A percentile compares a stretch with the other conserved stretches of the same genome.
phyloP scores from a whole-genome alignment of 768 basidiomycete species.

The Pholiota conissans region DNA sequence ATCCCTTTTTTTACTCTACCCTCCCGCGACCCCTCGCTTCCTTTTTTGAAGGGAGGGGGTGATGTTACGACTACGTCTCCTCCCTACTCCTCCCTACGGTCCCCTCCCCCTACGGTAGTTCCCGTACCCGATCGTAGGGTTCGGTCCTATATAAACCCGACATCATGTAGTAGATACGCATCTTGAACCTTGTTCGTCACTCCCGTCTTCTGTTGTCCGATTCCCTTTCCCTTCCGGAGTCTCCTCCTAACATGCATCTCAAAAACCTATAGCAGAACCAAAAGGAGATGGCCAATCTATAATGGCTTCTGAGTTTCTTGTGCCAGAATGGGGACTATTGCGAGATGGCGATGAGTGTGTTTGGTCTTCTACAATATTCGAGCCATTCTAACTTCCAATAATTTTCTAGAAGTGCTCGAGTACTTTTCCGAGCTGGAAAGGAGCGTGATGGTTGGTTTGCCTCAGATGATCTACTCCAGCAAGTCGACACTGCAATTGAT shows the following conservation, averaged over 20 bases:
- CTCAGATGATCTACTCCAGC: slow-evolving; percentile 21
- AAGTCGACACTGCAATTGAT: slow-evolving; percentile 28
- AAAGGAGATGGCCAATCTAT: slow-evolving; percentile 38
- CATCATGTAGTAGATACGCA: no score
- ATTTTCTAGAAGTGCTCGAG: not conserved
- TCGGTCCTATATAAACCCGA: no score
- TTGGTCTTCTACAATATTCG: not conserved
- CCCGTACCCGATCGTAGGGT: no score
- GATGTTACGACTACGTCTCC: no score
- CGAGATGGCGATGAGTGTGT: slow-evolving; percentile 19
- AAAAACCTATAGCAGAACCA: slow-evolving; percentile 22
- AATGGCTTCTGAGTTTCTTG: slow-evolving; percentile 36
- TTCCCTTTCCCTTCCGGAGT: no score
- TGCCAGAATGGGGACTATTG: slow-evolving; percentile 29
- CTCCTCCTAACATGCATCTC: no score
- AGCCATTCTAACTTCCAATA: not conserved
- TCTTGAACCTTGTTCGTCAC: no score
- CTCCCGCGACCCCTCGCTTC: no score
- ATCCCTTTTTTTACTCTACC: not conserved
- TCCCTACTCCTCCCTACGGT: no score
- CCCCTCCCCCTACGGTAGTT: no score
- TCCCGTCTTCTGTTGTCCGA: no score
- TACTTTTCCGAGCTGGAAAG: slow-evolving; percentile 28
- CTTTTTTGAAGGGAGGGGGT: not conserved
- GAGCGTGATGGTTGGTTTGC: slow-evolving; percentile 30